These are phyloP conservation scores for Cyphellophora attinorum DNA, from an alignment of 2,329 filamentous ascomycete genomes.

Conservation along the genomic window DNA sequence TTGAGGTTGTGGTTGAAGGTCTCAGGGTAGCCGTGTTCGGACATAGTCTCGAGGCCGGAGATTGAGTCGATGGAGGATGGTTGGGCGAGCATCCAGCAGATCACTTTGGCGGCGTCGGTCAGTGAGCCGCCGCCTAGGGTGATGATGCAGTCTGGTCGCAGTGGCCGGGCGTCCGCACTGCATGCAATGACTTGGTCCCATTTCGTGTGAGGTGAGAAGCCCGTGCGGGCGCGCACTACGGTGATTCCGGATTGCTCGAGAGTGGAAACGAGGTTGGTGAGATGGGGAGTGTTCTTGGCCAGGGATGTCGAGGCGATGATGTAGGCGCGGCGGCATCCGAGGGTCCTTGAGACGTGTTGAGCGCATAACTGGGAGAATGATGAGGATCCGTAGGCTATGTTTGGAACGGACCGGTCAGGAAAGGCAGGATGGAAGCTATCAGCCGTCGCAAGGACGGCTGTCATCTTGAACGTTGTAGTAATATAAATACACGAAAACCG, in stretches of 20 bases:
- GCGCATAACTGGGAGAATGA: slow-evolving; percentile 36
- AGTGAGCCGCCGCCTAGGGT: slow-evolving; percentile 47
- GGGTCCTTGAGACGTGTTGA: slow-evolving; percentile 35
- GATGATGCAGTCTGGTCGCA: slow-evolving; percentile 36
- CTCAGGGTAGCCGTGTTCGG: slow-evolving; percentile 14
- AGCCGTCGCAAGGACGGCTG: too few species aligned
- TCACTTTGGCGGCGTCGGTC: slow-evolving; percentile 48
- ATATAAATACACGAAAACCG: too few species aligned
- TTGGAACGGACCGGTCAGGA: slow-evolving; percentile 25
- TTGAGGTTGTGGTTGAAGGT: slow-evolving; percentile 7
- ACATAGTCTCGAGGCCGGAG: slow-evolving; percentile 30
- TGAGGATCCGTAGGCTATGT: slow-evolving; percentile 38
- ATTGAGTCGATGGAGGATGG: slow-evolving; percentile 24
- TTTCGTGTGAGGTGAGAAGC: slow-evolving; percentile 46
- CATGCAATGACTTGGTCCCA: slow-evolving; percentile 45
- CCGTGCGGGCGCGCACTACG: slow-evolving; percentile 37
- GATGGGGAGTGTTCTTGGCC: slow-evolving; percentile 34
- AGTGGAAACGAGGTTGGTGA: slow-evolving; percentile 31
- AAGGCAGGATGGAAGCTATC: slow-evolving; percentile 30
- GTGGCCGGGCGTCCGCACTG: slow-evolving; percentile 16
- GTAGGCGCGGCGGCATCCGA: slow-evolving; percentile 38
- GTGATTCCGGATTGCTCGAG: slow-evolving; percentile 27
- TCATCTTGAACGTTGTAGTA: too few species aligned
- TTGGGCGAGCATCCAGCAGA: slow-evolving; percentile 43
- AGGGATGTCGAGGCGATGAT: slow-evolving; percentile 43